Conservation (phyloP, 148 eudicot genomes). For the Cornus florida region DNA sequence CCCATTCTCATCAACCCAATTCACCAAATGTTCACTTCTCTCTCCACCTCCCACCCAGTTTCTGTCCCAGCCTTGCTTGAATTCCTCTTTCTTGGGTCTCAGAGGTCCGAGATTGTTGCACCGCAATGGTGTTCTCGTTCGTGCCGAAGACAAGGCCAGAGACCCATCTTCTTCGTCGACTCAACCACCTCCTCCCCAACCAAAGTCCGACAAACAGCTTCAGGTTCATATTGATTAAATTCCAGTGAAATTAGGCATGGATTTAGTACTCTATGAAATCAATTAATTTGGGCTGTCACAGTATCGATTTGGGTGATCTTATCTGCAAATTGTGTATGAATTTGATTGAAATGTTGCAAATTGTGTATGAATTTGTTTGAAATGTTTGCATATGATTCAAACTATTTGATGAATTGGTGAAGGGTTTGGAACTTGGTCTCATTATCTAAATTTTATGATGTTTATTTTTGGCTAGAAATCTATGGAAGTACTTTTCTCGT, state of each 20-base stretch:
- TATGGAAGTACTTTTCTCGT: no score
- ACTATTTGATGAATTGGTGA: no score
- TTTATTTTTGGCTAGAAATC: no score
- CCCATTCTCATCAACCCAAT: constrained; percentile 26
- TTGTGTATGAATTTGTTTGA: neutral
- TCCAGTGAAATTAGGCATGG: neutral
- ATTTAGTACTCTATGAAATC: neutral
- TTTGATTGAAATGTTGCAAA: neutral
- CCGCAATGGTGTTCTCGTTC: constrained; percentile 45
- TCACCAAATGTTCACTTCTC: constrained; percentile 14
- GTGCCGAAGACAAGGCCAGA: constrained; percentile 65
- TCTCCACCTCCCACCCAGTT: constrained; percentile 10
- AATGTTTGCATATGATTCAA: neutral
- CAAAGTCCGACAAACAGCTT: constrained; percentile 31
- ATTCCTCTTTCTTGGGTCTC: neutral
- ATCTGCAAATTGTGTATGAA: no score
- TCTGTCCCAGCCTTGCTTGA: constrained; percentile 6
- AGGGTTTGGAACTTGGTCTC: no score
- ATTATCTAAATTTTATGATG: no score
- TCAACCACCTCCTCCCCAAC: constrained; percentile 11
- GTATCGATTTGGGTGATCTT: neutral
- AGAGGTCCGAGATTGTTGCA: constrained; percentile 22
- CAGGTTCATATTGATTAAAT: constrained; percentile 35
- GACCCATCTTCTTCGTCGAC: constrained; percentile 27
- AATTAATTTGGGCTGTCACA: neutral